Base-by-base conservation (phyloP, 2,329 filamentous ascomycete genomes). In the Rhynchosporium agropyri region DNA sequence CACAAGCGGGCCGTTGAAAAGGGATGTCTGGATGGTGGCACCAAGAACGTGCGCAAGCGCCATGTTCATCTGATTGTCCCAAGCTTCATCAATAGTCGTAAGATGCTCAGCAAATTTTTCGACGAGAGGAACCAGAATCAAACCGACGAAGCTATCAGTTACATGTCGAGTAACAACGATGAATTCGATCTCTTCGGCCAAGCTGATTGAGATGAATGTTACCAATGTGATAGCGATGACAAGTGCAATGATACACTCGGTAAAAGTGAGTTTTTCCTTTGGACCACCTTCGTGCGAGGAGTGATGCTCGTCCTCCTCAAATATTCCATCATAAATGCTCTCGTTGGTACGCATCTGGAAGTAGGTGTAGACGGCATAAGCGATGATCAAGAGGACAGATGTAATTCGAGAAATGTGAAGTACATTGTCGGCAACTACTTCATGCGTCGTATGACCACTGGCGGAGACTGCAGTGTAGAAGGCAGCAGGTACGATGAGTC, bases 81-180 rank as follows among this genome's bases (percentile, higher is more conserved):
- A 94, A 29, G 91, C 91, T 80, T 96, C 91, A 70, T 95, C 90
- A 63, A 96, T 81, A 48, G 91, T 90, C 1, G 90, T 93, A 53
- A 96, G 79, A 76, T 96, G 91, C 76, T 96, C 91, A 12, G 91
- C 91, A 2, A 89, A 88, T 76, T 96, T 96, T 73, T 96, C 92
- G 5, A 95, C 91, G 0, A 96, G 81, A 3, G 90, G 88, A 4
- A 95, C 84, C 0, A 96, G 81, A 67, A 95, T 94, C 43, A 96
- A 79, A 70, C 91, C 84, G 65, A 88, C 78, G 66, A 88, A 88
- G 36, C 81, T 80, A 68, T 87, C 83, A 1, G 80, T 80, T 46
- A 87, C 78, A 31, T 78, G 75, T 31, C 76, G 77, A 48, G 81
- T 78, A 26, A 75, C 70, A 26, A 87, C 85, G 48, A 88, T 84